A percentile compares a stretch with the other conserved stretches of the same genome.
Evolutionary conservation across 2,329 filamentous ascomycete species (phyloP).

Genomic region (Nemania bipapillata): DNA sequence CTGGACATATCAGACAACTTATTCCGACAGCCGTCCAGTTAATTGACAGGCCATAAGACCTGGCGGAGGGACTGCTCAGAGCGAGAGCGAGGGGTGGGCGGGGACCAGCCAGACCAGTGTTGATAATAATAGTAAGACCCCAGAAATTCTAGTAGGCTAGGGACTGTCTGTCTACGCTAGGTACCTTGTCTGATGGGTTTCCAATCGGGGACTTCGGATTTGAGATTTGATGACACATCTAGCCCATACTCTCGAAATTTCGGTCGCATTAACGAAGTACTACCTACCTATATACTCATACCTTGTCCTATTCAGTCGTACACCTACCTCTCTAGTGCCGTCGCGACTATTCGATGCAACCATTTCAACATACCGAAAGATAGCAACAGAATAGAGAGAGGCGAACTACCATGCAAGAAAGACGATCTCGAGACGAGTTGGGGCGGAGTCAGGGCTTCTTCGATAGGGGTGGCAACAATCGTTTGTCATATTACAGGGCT

Average conservation of each 20-base stretch:
- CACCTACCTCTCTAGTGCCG: neutral
- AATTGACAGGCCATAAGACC: neutral
- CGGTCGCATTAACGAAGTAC: constrained; percentile 8
- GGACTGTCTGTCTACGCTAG: neutral
- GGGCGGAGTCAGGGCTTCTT: neutral
- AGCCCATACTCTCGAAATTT: constrained; percentile 2
- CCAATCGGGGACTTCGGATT: constrained; percentile 23
- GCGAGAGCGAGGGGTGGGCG: constrained; percentile 18
- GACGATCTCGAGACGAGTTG: constrained; percentile 3
- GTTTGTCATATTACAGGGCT: constrained; percentile 26
- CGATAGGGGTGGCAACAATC: constrained; percentile 22
- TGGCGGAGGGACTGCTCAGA: constrained; percentile 5
- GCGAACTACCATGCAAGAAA: no score
- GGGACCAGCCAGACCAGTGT: constrained; percentile 18
- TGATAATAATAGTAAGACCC: constrained; percentile 36
- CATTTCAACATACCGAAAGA: neutral
- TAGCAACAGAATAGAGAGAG: neutral
- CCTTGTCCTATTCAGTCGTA: neutral
- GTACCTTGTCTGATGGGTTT: constrained; percentile 4
- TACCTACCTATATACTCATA: neutral
- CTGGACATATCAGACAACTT: constrained; percentile 16
- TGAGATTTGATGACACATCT: constrained; percentile 31
- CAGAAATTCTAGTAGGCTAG: constrained; percentile 18
- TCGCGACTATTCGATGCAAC: neutral
- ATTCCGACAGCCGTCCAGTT: constrained; percentile 19